Evolutionary conservation across 1,284 basidiomycete genomes (phyloP).

Genomic region (Ustilago tritici): DNA sequence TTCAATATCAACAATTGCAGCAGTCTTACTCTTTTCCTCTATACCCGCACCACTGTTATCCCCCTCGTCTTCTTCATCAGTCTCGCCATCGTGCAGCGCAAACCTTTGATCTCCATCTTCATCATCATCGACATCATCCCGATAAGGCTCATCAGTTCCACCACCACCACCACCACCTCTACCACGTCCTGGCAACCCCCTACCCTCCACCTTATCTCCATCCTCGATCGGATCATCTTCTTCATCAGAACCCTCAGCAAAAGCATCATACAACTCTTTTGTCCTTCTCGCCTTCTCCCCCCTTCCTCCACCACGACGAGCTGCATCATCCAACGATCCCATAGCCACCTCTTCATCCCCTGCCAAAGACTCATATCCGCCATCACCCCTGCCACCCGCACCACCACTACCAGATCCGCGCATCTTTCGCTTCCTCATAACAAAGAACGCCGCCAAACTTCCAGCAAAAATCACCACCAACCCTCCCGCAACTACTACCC

Average conservation of each 20-base stretch:
- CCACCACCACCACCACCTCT: background rate
- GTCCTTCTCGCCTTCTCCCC: slow-evolving; percentile 55
- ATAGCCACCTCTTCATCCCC: slow-evolving; percentile 75
- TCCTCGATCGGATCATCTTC: slow-evolving; percentile 57
- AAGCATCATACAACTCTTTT: slow-evolving; percentile 71
- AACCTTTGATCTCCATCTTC: slow-evolving; percentile 36
- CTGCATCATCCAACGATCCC: slow-evolving; percentile 61
- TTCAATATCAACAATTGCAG: slow-evolving; percentile 25
- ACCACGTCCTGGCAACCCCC: slow-evolving; percentile 25
- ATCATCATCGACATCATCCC: slow-evolving; percentile 41
- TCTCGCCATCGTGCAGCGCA: slow-evolving; percentile 32
- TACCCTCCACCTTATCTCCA: slow-evolving; percentile 11
- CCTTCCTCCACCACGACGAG: slow-evolving; percentile 20
- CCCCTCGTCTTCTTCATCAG: slow-evolving; percentile 30
- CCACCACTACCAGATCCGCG: slow-evolving; percentile 65
- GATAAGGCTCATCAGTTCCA: slow-evolving; percentile 27
- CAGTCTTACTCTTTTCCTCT: slow-evolving; percentile 1
- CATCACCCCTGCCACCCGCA: slow-evolving; percentile 29
- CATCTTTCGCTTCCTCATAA: slow-evolving; percentile 75
- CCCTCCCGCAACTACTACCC: slow-evolving; percentile 84
- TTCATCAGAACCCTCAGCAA: slow-evolving; percentile 68
- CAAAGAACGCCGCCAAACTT: slow-evolving; percentile 75
- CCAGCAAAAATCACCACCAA: slow-evolving; percentile 78
- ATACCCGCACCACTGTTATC: slow-evolving; percentile 2
- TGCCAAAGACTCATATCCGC: slow-evolving; percentile 78